A percentile compares a stretch with the other conserved stretches of the same genome.
Evolutionary conservation across 2,329 filamentous ascomycete species (phyloP).

Genomic region (Seiridium cupressi): DNA sequence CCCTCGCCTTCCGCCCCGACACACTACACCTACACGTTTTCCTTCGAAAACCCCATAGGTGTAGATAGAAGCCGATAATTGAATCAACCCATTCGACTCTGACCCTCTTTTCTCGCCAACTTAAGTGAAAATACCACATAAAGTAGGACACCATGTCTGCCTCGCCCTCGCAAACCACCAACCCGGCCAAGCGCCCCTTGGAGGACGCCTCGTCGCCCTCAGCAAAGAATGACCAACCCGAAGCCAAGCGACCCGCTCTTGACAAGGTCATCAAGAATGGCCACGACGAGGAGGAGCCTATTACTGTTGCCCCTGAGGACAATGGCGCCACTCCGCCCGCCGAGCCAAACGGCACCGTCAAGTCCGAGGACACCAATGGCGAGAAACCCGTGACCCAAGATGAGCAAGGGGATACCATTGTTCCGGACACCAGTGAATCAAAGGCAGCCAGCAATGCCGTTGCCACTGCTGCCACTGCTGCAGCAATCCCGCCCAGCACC

Average conservation of each 20-base stretch:
- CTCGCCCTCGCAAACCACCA: slow-evolving; percentile 63
- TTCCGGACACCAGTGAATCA: slow-evolving; percentile 60
- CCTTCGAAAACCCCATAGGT: slow-evolving; percentile 82
- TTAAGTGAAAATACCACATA: slow-evolving; percentile 16
- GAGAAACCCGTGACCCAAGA: slow-evolving; percentile 52
- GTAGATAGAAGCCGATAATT: slow-evolving; percentile 68
- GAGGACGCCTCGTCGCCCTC: slow-evolving; percentile 97
- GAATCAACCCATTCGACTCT: slow-evolving; percentile 38
- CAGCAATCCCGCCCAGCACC: slow-evolving; percentile 43
- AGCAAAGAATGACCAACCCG: slow-evolving; percentile 86
- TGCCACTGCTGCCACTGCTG: slow-evolving; percentile 36
- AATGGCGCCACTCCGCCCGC: slow-evolving; percentile 35
- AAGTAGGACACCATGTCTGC: slow-evolving; percentile 65
- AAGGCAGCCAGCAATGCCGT: slow-evolving; percentile 43
- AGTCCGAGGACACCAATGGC: slow-evolving; percentile 46
- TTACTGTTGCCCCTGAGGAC: slow-evolving; percentile 29
- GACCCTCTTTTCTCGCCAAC: slow-evolving; percentile 25
- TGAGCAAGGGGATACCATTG: slow-evolving; percentile 66
- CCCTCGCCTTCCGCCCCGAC: slow-evolving; percentile 41
- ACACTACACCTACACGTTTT: slow-evolving; percentile 89
- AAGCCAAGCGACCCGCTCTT: slow-evolving; percentile 93
- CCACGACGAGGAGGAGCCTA: slow-evolving; percentile 47
- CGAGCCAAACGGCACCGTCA: slow-evolving; percentile 44
- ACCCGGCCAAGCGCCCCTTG: slow-evolving; percentile 85
- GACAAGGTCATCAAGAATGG: slow-evolving; percentile 82